Evolutionary conservation across 768 basidiomycete species (phyloP), one percentile per base, ranked within the genome.

Genomic region (Hysterangium stoloniferum): DNA sequence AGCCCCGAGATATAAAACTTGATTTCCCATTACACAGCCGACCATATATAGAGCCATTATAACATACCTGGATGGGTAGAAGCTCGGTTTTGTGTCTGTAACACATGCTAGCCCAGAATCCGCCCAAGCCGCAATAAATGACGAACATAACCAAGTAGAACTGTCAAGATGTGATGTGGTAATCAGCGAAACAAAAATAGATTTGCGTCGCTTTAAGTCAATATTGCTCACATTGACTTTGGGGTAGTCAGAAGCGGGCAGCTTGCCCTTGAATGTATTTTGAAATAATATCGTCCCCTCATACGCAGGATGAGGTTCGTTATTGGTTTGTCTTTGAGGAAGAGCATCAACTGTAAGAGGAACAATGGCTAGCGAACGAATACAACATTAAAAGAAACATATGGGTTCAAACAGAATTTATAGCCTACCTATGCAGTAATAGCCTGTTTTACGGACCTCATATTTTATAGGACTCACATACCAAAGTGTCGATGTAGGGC

Each of bases 231-330:
- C 93, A 52, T 80, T 84, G 64, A 98, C 88, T 80, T 98, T 98
- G 9, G 96, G 96, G 66, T 97, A 96, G 64, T 99, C 96, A 4
- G 87, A 78, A 5, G 94, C 93, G 11, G 95, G 79, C 19, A 99
- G 73, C 62, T 86, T 79, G 17, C 96, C 96, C 24, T 84, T 72
- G 61, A 97, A 97, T 2, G 75, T 79, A 65, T 96, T 97, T 58
- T 75, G 77, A 73, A 99, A 98, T 40, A 86, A 69, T 32, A 97
- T 86, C 29, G 71, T 68, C 12, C 92, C 94, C 8, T 72, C 69
- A 65, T 92, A 97, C 17, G 75, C 71, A 22, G 92, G 84, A 61
- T 96, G 93, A 25, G 79, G 70, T 56, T 78, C 66, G 60, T 79
- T 76, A 53, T 77, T 73, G 45, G 68, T 57, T 20, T 72, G 69